phyloP scores from a whole-genome alignment of 106 monocot species.

The Xerophyta viscosa region DNA sequence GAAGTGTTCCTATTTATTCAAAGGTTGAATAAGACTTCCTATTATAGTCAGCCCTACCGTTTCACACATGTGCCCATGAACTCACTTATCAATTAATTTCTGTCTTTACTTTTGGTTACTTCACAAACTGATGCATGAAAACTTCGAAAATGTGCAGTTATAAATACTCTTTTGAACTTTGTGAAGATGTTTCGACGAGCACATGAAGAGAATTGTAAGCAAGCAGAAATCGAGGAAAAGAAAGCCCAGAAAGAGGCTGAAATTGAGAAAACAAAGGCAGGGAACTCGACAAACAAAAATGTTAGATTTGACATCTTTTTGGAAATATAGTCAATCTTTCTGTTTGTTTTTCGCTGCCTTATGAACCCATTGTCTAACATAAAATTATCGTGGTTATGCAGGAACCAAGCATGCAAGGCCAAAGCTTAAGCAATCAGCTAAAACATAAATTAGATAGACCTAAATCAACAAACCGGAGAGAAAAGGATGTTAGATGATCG shows the following conservation, averaged over 20 bases:
- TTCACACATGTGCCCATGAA: too few relatives aligned
- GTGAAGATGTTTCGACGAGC: constrained; percentile 56
- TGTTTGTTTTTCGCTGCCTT: background rate
- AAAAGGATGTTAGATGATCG: constrained; percentile 25
- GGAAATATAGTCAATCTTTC: background rate
- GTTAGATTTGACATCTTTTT: constrained; percentile 3
- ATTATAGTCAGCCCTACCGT: too few relatives aligned
- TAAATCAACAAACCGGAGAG: constrained; percentile 16
- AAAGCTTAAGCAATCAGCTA: constrained; percentile 19
- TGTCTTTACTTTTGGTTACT: background rate
- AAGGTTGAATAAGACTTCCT: too few relatives aligned
- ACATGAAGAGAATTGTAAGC: constrained; percentile 71
- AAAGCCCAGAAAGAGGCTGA: constrained; percentile 49
- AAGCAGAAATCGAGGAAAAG: constrained; percentile 60
- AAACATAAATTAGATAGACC: constrained; percentile 13
- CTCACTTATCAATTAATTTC: too few relatives aligned
- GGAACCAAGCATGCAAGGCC: too few relatives aligned
- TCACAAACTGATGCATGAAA: too few relatives aligned
- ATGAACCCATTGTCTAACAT: too few relatives aligned
- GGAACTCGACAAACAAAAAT: constrained; percentile 16
- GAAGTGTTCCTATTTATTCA: too few relatives aligned
- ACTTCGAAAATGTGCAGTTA: constrained; percentile 72
- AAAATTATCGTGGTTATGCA: too few relatives aligned
- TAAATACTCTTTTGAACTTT: constrained; percentile 56
- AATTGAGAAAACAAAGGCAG: constrained; percentile 33